A percentile compares a stretch with the other conserved stretches of the same genome.
phyloP scores from a whole-genome alignment of 768 basidiomycete genomes.

The Nidula microcarpa region DNA sequence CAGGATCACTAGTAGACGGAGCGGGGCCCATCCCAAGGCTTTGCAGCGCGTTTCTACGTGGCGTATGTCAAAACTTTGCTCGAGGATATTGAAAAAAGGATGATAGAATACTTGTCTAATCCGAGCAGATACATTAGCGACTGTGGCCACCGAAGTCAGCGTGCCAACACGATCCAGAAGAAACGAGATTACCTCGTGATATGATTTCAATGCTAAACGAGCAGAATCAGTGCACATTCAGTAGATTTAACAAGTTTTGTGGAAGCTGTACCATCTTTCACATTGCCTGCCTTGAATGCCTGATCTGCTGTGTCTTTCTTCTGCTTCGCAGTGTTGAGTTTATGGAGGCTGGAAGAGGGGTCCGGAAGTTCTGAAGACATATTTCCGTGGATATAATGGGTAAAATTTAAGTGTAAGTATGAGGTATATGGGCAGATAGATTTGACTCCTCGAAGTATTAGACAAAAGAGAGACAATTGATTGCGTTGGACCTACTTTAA shows the following conservation, averaged over 20 bases:
- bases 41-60: slow-evolving; percentile 50
- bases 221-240: slow-evolving; percentile 4
- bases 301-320: slow-evolving; percentile 67
- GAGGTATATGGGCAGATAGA: too few relatives aligned
- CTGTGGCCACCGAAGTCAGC: slow-evolving; percentile 26
- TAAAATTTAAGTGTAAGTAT: too few relatives aligned
- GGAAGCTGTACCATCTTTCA: slow-evolving; percentile 48
- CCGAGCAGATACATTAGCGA: slow-evolving; percentile 72
- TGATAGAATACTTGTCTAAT: slow-evolving; percentile 63
- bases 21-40: slow-evolving; percentile 41
- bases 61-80: not conserved
- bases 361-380: too few relatives aligned
- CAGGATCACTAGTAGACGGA: slow-evolving; percentile 18
- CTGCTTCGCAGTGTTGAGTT: slow-evolving; percentile 58
- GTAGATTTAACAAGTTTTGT: not conserved
- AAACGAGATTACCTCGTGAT: slow-evolving; percentile 57
- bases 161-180: slow-evolving; percentile 3
- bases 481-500: too few relatives aligned
- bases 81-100: not conserved
- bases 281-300: slow-evolving; percentile 65
- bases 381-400: too few relatives aligned
- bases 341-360: slow-evolving; percentile 35
- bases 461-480: too few relatives aligned
- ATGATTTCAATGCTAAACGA: slow-evolving; percentile 57
- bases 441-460: too few relatives aligned